Evolutionary conservation across 2,329 filamentous ascomycete genomes (phyloP), one percentile per base, ranked within the genome.

Genomic region (Cordyceps militaris): DNA sequence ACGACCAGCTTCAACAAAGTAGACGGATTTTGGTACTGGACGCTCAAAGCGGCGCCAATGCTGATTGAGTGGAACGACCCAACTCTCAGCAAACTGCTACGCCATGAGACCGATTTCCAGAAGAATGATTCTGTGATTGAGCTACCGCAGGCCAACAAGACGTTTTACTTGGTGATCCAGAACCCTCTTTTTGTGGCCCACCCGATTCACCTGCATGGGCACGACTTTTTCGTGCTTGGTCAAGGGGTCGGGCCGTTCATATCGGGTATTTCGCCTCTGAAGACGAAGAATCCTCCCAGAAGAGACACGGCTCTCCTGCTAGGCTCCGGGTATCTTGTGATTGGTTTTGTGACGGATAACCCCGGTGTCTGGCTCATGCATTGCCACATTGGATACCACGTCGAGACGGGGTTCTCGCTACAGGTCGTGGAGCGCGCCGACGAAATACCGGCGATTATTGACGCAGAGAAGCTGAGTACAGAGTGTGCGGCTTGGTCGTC

Each of bases 321-420:
- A 1, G 65, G 64, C 1, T 61, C 63, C 10, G 78, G 79, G 0
- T 76, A 76, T 65, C 56, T 80, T 3, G 74, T 79, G n/a, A 69
- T 82, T 55, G 78, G 76, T 2, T 77, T 79, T 61, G 67, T 77
- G 63, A 72, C 73, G 0, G 71, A 75, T 10, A 56, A 56, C 19
- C 44, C 44, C 3, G 44, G 44, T 24, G 83, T 11, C 84, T 81
- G 60, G 82, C 86, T 61, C 83, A 86, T 65, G 86, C 82, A 78
- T 76, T 81, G 73, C 83, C 86, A 65, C 79, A 84, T 62, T 85
- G 85, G 64, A 79, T 79, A 44, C 76, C 79, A 2, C 77, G 86
- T 67, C 81, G 85, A 44, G 13, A 44, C 9, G 28, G 40, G 51
- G 6, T 46, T 46, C 13, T 13, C 34, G 23, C 48, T 51, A 5